Conservation (phyloP, 495 filamentous ascomycete species). For the Cercophora sp. region DNA sequence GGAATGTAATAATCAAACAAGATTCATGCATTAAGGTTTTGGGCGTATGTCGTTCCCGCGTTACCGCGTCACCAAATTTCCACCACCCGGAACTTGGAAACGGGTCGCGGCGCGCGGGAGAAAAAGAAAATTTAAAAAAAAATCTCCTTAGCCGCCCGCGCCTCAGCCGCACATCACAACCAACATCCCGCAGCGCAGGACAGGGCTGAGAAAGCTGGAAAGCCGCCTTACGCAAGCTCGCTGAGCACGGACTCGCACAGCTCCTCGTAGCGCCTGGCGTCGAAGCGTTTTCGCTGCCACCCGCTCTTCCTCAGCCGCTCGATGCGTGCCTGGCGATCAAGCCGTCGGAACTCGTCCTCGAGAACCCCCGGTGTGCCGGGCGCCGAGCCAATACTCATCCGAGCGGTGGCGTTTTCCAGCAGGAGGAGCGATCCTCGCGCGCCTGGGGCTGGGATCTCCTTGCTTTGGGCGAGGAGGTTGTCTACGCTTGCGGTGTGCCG, state of each 20-base stretch:
- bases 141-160: too few relatives aligned
- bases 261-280: slow-evolving; percentile 42
- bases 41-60: neutral
- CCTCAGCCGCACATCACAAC: too few relatives aligned
- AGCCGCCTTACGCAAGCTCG: slow-evolving; percentile 30
- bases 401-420: slow-evolving; percentile 15
- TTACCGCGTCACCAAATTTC: neutral
- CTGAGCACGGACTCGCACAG: slow-evolving; percentile 44
- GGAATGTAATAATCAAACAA: too few relatives aligned
- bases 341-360: slow-evolving; percentile 24
- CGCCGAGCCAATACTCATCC: too few relatives aligned
- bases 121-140: neutral
- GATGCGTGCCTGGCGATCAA: slow-evolving; percentile 39
- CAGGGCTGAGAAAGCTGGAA: neutral
- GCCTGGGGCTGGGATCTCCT: slow-evolving; percentile 8
- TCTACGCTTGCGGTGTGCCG: slow-evolving; percentile 38
- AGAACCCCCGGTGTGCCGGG: neutral
- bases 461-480: slow-evolving; percentile 24
- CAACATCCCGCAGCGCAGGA: too few relatives aligned
- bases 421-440: slow-evolving; percentile 7
- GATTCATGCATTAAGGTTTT: neutral
- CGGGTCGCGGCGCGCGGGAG: neutral
- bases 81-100: neutral
- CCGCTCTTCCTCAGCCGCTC: slow-evolving; percentile 41
- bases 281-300: slow-evolving; percentile 50